Conservation (phyloP, 1,284 basidiomycete species). For the Tetrapyrgos nigripes region DNA sequence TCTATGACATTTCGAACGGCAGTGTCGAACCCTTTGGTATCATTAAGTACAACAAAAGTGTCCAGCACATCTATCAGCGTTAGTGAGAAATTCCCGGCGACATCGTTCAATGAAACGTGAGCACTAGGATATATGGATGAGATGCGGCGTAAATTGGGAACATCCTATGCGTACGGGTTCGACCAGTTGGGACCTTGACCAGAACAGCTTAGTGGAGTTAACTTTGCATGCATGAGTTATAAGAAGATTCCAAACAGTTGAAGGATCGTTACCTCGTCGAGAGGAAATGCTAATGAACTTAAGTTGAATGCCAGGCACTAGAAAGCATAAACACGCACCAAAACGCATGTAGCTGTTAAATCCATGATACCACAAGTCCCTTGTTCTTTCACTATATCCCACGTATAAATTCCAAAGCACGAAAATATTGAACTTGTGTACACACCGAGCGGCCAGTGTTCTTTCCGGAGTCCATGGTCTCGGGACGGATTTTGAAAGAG, state of each 20-base stretch:
- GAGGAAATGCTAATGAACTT: slow-evolving; percentile 69
- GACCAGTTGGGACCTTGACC: slow-evolving; percentile 84
- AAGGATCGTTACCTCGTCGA: slow-evolving; percentile 67
- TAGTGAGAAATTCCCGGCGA: slow-evolving; percentile 85
- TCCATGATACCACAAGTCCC: slow-evolving; percentile 84
- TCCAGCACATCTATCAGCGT: slow-evolving; percentile 86
- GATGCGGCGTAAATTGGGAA: slow-evolving; percentile 4
- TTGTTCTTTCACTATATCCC: slow-evolving; percentile 65
- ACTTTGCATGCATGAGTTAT: slow-evolving; percentile 45
- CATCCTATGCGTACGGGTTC: slow-evolving; percentile 64
- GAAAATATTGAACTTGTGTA: slow-evolving; percentile 24
- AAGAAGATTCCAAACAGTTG: slow-evolving; percentile 14
- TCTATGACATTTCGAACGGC: slow-evolving; percentile 79
- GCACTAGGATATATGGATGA: slow-evolving; percentile 46
- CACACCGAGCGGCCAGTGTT: slow-evolving; percentile 67
- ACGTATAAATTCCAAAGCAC: slow-evolving; percentile 3
- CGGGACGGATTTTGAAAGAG: slow-evolving; percentile 37
- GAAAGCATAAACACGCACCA: slow-evolving; percentile 51
- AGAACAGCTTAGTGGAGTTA: slow-evolving; percentile 86
- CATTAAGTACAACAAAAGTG: slow-evolving; percentile 80
- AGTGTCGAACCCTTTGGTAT: slow-evolving; percentile 74
- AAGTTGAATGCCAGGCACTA: slow-evolving; percentile 11
- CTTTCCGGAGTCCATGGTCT: slow-evolving; percentile 63
- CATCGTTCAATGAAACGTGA: slow-evolving; percentile 81
- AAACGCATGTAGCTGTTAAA: slow-evolving; percentile 81